phyloP scores from a whole-genome alignment of 106 monocot genomes.

The Phalaenopsis equestris region DNA sequence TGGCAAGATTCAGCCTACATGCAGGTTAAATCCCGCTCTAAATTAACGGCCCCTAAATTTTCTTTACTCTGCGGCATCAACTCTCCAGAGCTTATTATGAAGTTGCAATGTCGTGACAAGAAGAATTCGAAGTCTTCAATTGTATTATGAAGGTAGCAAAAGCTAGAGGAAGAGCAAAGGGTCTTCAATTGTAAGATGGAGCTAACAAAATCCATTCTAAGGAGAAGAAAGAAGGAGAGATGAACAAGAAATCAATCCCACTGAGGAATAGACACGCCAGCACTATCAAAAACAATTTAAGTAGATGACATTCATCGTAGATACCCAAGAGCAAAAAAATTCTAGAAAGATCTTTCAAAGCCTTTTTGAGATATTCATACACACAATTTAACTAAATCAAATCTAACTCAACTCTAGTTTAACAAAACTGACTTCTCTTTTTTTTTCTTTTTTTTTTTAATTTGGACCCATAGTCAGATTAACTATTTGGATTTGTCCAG shows the following conservation, averaged over 20 bases:
- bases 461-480: background rate
- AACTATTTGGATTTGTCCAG: no score
- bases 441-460: background rate
- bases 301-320: background rate
- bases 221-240: background rate
- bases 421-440: background rate
- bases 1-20: no score
- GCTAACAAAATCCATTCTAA: no score
- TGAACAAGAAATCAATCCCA: background rate
- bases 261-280: background rate
- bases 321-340: background rate
- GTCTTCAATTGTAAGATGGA: no score
- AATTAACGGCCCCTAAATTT: no score
- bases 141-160: no score
- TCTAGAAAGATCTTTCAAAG: background rate
- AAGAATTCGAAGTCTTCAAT: no score
- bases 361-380: background rate
- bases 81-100: no score
- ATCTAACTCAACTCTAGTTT: background rate
- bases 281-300: background rate
- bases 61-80: no score
- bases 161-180: no score
- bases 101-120: no score
- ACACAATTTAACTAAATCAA: background rate
- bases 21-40: no score